Conservation (phyloP, 1,284 basidiomycete species). For the Tremellales sp. region DNA sequence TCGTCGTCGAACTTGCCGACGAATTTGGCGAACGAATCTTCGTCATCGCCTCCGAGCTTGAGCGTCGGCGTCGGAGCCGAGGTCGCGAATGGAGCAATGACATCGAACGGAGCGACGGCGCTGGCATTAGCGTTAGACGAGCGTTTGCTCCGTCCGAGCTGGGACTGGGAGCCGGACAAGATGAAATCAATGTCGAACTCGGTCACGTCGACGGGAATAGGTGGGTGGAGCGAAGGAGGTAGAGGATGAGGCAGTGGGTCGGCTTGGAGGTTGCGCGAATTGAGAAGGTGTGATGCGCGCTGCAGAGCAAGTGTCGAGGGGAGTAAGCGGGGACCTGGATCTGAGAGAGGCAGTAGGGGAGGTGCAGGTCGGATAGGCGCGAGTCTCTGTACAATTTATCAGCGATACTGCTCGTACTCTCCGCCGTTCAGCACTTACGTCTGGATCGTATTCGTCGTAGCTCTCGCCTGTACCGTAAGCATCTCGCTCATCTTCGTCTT, state of each 20-base stretch:
- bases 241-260: conserved; percentile 47
- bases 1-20: conserved; percentile 51
- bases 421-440: not conserved
- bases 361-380: conserved; percentile 36
- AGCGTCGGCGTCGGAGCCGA: conserved; percentile 17
- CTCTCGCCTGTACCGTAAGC: conserved; percentile 3
- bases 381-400: not conserved
- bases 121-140: conserved; percentile 5
- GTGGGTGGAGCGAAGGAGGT: conserved; percentile 46
- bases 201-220: conserved; percentile 47
- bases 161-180: conserved; percentile 42
- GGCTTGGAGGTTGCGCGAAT: conserved; percentile 39
- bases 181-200: conserved; percentile 52
- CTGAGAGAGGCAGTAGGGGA: conserved; percentile 46
- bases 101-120: not conserved
- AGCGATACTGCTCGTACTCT: not conserved
- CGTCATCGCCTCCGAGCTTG: conserved; percentile 37
- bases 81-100: not conserved
- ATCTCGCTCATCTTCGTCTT: conserved; percentile 24
- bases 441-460: not conserved
- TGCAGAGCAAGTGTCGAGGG: conserved; percentile 47
- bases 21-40: conserved; percentile 50
- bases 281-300: conserved; percentile 45
- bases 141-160: conserved; percentile 35
- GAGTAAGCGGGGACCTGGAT: conserved; percentile 46